Percentiles rank a stretch among this genome's conserved stretches.
phyloP scores from a whole-genome alignment of 352 stramenopile genomes.

The Globisporangium polare region DNA sequence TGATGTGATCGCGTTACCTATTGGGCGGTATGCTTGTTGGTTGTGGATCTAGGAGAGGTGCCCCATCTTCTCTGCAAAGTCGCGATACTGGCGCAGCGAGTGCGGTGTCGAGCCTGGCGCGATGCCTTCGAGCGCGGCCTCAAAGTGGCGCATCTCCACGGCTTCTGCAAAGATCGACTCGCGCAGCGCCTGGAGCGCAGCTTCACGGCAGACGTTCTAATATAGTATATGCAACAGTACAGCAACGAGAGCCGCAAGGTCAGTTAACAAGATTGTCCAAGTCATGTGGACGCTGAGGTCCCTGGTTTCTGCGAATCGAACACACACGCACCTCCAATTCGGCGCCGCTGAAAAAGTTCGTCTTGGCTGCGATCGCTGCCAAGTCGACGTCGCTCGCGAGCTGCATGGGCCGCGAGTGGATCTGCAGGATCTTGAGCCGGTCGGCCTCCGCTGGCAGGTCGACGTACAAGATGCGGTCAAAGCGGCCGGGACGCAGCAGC shows the following conservation, averaged over 20 bases:
- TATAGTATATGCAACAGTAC: constrained; percentile 5
- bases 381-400: constrained; percentile 67
- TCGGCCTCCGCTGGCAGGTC: constrained; percentile 74
- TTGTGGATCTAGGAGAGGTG: constrained; percentile 31
- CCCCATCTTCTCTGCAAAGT: constrained; percentile 64
- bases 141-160: constrained; percentile 63
- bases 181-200: constrained; percentile 64
- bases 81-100: constrained; percentile 50
- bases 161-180: constrained; percentile 52
- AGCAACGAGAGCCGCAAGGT: constrained; percentile 9
- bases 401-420: constrained; percentile 67
- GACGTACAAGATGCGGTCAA: constrained; percentile 96
- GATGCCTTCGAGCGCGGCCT: constrained; percentile 39
- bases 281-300: neutral
- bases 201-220: constrained; percentile 88
- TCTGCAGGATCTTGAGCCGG: constrained; percentile 66
- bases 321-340: constrained; percentile 71
- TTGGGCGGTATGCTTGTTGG: neutral
- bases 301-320: neutral
- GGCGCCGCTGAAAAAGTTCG: constrained; percentile 75
- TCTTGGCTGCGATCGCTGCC: constrained; percentile 39
- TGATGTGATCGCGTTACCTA: neutral
- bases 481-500: constrained; percentile 93
- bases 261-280: neutral
- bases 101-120: constrained; percentile 52